These are phyloP conservation scores for Exophiala bonariae DNA, from an alignment of 2,329 filamentous ascomycete genomes.

Conservation along the genomic window DNA sequence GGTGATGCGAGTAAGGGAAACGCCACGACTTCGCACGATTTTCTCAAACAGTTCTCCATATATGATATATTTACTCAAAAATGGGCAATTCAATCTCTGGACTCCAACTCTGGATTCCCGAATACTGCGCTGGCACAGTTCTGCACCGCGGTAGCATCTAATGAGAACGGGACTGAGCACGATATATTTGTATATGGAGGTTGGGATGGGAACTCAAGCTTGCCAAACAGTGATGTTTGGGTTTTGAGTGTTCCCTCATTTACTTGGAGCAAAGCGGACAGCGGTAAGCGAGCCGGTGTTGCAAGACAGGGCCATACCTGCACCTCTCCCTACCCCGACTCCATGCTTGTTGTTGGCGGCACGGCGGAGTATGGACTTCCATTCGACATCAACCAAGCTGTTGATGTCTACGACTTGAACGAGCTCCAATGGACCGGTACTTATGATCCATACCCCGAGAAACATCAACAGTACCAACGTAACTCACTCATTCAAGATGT, in stretches of 20 bases:
- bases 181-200: slow-evolving; percentile 36
- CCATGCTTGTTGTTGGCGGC: slow-evolving; percentile 40
- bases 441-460: slow-evolving; percentile 31
- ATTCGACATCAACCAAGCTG: slow-evolving; percentile 10
- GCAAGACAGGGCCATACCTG: slow-evolving; percentile 33
- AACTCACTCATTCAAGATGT: slow-evolving; percentile 26
- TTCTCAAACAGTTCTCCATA: slow-evolving; percentile 37
- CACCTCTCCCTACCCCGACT: slow-evolving; percentile 47
- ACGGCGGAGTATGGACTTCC: slow-evolving; percentile 1
- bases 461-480: slow-evolving; percentile 31
- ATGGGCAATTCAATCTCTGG: slow-evolving; percentile 36
- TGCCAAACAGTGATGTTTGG: slow-evolving; percentile 25
- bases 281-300: slow-evolving; percentile 27
- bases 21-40: slow-evolving; percentile 22
- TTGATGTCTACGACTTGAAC: slow-evolving; percentile 50
- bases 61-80: slow-evolving; percentile 33
- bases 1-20: not conserved
- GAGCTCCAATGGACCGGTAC: slow-evolving; percentile 31
- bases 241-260: slow-evolving; percentile 34
- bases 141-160: slow-evolving; percentile 40
- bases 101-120: slow-evolving; percentile 37
- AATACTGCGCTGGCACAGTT: slow-evolving; percentile 38
- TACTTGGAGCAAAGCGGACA: slow-evolving; percentile 28
- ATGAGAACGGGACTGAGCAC: slow-evolving; percentile 35
- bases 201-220: slow-evolving; percentile 22